A percentile compares a stretch with the other conserved stretches of the same genome.
Conservation (phyloP, 2,329 filamentous ascomycete genomes). For the Epichloe gansuensis region DNA sequence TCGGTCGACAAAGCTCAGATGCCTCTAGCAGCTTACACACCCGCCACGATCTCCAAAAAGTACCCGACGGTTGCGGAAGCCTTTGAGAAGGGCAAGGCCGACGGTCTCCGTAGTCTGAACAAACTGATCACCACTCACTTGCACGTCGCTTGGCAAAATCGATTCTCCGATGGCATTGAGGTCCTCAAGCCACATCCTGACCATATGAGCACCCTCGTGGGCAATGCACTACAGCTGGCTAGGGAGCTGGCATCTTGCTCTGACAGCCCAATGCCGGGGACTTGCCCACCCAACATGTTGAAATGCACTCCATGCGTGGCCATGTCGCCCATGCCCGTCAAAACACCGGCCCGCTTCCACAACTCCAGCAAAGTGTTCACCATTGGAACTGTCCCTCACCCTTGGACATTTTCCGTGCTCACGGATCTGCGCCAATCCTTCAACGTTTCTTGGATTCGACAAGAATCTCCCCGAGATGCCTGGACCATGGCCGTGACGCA, state of each 20-base stretch:
- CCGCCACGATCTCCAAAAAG: conserved; percentile 44
- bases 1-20: conserved; percentile 49
- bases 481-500: conserved; percentile 67
- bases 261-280: conserved; percentile 55
- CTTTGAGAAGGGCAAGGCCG: conserved; percentile 40
- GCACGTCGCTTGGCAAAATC: conserved; percentile 72
- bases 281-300: conserved; percentile 71
- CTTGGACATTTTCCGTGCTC: conserved; percentile 67
- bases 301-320: conserved; percentile 61
- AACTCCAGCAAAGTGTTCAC: conserved; percentile 66
- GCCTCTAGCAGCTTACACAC: conserved; percentile 67
- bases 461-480: conserved; percentile 57
- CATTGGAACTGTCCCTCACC: conserved; percentile 81
- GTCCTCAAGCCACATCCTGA: conserved; percentile 69
- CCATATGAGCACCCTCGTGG: conserved; percentile 60
- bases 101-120: conserved; percentile 54
- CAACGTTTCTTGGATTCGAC: conserved; percentile 51
- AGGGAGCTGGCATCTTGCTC: conserved; percentile 65
- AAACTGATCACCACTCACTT: conserved; percentile 73
- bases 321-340: conserved; percentile 50
- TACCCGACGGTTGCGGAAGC: conserved; percentile 57
- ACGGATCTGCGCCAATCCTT: conserved; percentile 47
- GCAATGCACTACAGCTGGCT: conserved; percentile 59
- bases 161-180: conserved; percentile 62
- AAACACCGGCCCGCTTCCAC: conserved; percentile 52